Base-by-base conservation (phyloP, 306 rosid genomes). In the Macrotyloma uniflorum region DNA sequence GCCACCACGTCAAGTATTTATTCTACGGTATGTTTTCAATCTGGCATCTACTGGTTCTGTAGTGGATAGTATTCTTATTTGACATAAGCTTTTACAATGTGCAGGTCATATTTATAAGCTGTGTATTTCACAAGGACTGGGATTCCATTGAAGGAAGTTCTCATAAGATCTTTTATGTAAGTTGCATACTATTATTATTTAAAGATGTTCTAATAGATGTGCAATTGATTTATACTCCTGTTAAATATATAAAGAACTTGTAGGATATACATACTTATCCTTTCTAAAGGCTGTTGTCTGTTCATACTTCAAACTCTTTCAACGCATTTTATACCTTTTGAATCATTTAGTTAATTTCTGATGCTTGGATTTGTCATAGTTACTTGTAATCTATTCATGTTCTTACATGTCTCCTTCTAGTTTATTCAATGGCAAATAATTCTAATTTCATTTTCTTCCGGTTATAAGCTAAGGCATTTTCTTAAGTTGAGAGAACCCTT, bases 101-200 rank as follows among this genome's bases (percentile, higher is more conserved):
- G 81, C 66, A 92, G 97, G 82, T 78, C 45, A 75, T 88, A 20
- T 65, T 92, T 79, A 76, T 92, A 78, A n/a, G 85, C 69, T 87
- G 82, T 79, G 80, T 81, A 73, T 18, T 86, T 70, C 91, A 78
- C 74, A 88, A 88, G 90, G 89, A 94, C 62, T 90, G 93, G 88
- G 82, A 82, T 26, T 62, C 74, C 36, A 32, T 40, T 61, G 84
- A 76, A 68, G 83, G 71, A 58, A 16, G 54, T 67, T 36, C 87
- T 79, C 84, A 69, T 54, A 89, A 84, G 84, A 18, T 81, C 22
- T 89, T 89, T 71, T 91, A 88, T 83, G 98, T 94, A 82, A 91
- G 97, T 89, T 76, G 8, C 14, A 63, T 19, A 67, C 51, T 68
- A 5, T 67, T 38, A 3, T 9, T 10, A 53, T 50, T 42, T 65